phyloP scores from a whole-genome alignment of 2,329 filamentous ascomycete genomes.

The Penicillium decumbens region DNA sequence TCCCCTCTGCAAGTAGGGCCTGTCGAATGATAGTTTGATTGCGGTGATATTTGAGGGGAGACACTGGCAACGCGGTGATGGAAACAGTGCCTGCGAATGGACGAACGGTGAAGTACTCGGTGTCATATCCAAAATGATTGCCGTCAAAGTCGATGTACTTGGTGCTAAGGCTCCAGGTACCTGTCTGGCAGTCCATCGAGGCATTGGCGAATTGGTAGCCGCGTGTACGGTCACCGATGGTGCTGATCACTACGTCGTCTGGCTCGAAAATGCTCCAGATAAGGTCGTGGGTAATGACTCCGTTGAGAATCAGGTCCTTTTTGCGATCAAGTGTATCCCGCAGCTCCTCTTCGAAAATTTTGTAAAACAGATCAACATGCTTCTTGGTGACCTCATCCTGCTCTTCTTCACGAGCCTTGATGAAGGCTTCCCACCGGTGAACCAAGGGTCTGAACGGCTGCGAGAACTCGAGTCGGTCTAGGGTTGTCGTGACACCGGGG shows the following conservation, averaged over 20 bases:
- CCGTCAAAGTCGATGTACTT: conserved; percentile 23
- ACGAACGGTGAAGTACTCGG: conserved; percentile 3
- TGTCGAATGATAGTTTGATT: conserved; percentile 37
- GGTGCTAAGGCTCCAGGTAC: conserved; percentile 3
- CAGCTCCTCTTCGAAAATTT: conserved; percentile 50
- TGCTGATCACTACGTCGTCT: conserved; percentile 17
- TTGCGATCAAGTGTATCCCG: conserved; percentile 48
- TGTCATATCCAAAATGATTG: conserved; percentile 13
- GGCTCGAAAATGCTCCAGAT: conserved; percentile 40
- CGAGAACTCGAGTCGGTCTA: conserved; percentile 58
- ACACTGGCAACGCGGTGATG: conserved; percentile 42
- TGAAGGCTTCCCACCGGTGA: conserved; percentile 57
- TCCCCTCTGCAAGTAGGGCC: conserved; percentile 45
- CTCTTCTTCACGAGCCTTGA: conserved; percentile 39
- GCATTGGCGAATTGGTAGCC: conserved; percentile 9
- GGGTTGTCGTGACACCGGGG: conserved; percentile 55
- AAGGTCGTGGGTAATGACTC: conserved; percentile 52
- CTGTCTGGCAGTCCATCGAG: conserved; percentile 1
- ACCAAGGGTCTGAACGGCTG: conserved; percentile 61
- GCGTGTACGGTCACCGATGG: neutral
- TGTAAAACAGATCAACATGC: conserved; percentile 48
- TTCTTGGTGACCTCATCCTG: conserved; percentile 44
- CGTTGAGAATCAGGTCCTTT: conserved; percentile 51
- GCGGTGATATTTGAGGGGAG: conserved; percentile 45
- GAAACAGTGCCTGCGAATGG: conserved; percentile 34